These are phyloP conservation scores for Blastobotrys mokoenaii DNA, from an alignment of 805 yeast species.

Conservation along the genomic window DNA sequence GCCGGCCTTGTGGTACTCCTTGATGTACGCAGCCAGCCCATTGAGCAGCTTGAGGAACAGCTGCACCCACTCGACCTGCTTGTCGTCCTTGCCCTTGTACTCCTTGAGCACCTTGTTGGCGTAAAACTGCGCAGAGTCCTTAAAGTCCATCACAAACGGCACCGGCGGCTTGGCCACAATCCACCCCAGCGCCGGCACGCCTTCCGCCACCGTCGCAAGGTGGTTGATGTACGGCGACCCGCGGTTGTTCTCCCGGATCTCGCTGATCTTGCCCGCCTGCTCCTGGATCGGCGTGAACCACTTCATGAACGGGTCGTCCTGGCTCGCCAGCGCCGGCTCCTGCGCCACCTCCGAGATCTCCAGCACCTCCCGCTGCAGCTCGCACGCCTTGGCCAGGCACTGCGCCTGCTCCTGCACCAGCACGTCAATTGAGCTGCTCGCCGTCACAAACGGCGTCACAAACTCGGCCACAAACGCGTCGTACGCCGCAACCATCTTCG, in stretches of 20 bases:
- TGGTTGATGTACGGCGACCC: slow-evolving; percentile 56
- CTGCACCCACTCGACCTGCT: slow-evolving; percentile 77
- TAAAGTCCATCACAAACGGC: slow-evolving; percentile 62
- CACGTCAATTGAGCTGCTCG: slow-evolving; percentile 48
- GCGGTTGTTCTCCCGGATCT: slow-evolving; percentile 68
- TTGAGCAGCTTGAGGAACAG: slow-evolving; percentile 54
- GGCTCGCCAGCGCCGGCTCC: slow-evolving; percentile 50
- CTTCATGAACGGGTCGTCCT: slow-evolving; percentile 35
- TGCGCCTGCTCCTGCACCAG: slow-evolving; percentile 42
- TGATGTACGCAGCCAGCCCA: slow-evolving; percentile 62
- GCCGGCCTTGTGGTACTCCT: slow-evolving; percentile 78
- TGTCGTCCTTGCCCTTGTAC: slow-evolving; percentile 58
- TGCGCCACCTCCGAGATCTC: slow-evolving; percentile 49
- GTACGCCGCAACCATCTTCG: slow-evolving; percentile 33
- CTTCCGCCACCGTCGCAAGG: slow-evolving; percentile 80
- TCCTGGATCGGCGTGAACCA: slow-evolving; percentile 64
- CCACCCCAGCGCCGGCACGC: slow-evolving; percentile 89
- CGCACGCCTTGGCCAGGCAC: slow-evolving; percentile 39
- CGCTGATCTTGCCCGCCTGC: slow-evolving; percentile 47
- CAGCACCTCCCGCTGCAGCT: slow-evolving; percentile 51
- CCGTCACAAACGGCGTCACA: slow-evolving; percentile 52
- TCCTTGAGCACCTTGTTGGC: slow-evolving; percentile 85
- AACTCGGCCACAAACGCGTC: slow-evolving; percentile 42
- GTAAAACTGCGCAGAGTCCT: slow-evolving; percentile 92
- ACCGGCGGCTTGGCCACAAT: slow-evolving; percentile 69